Conservation (phyloP, 495 filamentous ascomycete species). For the Hyphodiscus hymeniophilus region DNA sequence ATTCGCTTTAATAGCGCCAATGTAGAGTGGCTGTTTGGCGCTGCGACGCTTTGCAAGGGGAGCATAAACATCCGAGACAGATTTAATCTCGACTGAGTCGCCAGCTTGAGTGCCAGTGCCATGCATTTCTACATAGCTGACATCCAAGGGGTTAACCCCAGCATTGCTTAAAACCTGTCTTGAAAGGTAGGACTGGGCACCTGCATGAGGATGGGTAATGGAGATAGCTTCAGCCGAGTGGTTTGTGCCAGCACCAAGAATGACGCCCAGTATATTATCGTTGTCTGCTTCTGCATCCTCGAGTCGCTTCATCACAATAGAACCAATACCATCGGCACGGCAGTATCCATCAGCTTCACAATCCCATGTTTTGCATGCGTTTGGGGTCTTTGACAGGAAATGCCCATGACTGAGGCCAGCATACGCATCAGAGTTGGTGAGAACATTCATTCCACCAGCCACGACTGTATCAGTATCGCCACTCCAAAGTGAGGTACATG, state of each 20-base stretch:
- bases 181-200: constrained; percentile 57
- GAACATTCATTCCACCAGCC: constrained; percentile 71
- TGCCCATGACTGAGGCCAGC: constrained; percentile 59
- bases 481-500: constrained; percentile 69
- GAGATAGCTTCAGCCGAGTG: constrained; percentile 69
- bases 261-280: constrained; percentile 63
- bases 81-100: constrained; percentile 67
- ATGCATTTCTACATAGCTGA: constrained; percentile 82
- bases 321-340: constrained; percentile 61
- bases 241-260: constrained; percentile 59
- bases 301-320: constrained; percentile 63
- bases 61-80: constrained; percentile 72
- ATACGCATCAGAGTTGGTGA: constrained; percentile 80
- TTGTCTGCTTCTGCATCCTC: constrained; percentile 68
- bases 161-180: constrained; percentile 57
- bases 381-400: constrained; percentile 38
- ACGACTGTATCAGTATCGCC: constrained; percentile 35
- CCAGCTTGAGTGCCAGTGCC: constrained; percentile 86
- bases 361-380: constrained; percentile 37
- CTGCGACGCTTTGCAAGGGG: constrained; percentile 52
- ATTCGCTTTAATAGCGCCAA: constrained; percentile 82
- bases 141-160: constrained; percentile 59
- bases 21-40: constrained; percentile 60
- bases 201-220: constrained; percentile 72
- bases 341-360: constrained; percentile 62